A percentile compares a stretch with the other conserved stretches of the same genome.
phyloP scores from a whole-genome alignment of 129 eudicot genomes.

The Artemisia annua region DNA sequence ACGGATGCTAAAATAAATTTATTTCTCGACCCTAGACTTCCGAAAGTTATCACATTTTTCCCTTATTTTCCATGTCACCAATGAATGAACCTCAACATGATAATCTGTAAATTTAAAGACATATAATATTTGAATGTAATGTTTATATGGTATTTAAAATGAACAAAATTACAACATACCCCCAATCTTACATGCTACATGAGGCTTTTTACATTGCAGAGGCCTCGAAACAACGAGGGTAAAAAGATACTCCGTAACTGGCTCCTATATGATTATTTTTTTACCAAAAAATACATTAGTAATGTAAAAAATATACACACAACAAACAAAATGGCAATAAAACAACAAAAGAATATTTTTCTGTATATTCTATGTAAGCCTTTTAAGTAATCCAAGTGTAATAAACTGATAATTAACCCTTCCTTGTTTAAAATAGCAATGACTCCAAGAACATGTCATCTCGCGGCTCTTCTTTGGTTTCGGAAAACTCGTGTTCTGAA shows the following conservation, averaged over 20 bases:
- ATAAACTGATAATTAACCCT: slow-evolving; percentile 11
- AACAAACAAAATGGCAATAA: slow-evolving; percentile 31
- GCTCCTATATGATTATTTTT: slow-evolving; percentile 25
- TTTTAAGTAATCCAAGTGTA: slow-evolving; percentile 20
- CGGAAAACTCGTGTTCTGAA: slow-evolving; percentile 37
- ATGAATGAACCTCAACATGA: neutral
- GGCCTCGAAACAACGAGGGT: slow-evolving; percentile 25
- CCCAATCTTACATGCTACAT: slow-evolving; percentile 21
- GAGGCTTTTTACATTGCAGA: slow-evolving; percentile 12
- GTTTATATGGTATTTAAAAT: slow-evolving; percentile 19
- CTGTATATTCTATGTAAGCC: slow-evolving; percentile 26
- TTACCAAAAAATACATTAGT: slow-evolving; percentile 10
- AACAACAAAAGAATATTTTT: slow-evolving; percentile 40
- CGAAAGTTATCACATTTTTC: neutral
- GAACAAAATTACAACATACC: slow-evolving; percentile 27
- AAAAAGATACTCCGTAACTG: slow-evolving; percentile 14
- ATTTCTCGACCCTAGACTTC: slow-evolving; percentile 8
- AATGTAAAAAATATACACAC: slow-evolving; percentile 26
- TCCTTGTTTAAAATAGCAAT: slow-evolving; percentile 41
- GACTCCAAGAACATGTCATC: slow-evolving; percentile 68
- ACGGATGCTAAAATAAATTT: slow-evolving; percentile 7
- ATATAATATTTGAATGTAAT: neutral
- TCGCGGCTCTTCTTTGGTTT: slow-evolving; percentile 72
- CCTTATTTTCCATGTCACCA: neutral
- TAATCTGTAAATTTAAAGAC: too few species aligned